Percentiles rank a stretch among this genome's conserved stretches.
Conservation (phyloP, 164 flowering plant species). For the Vitis labrusca region DNA sequence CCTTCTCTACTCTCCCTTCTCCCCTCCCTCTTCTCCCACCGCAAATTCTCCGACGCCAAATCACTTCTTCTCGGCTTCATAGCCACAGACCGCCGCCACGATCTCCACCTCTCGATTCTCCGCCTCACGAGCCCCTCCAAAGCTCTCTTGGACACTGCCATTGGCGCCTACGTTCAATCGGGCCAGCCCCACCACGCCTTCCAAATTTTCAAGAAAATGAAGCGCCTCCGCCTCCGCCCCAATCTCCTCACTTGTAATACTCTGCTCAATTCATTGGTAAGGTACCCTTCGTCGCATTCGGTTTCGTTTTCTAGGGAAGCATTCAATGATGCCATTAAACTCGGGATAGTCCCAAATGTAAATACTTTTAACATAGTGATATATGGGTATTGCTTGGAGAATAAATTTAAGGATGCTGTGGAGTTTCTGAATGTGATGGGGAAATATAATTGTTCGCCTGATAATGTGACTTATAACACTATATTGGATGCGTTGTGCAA, state of each 20-base stretch:
- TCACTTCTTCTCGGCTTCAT: slow-evolving; percentile 52
- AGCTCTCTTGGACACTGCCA: slow-evolving; percentile 54
- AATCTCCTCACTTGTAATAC: slow-evolving; percentile 62
- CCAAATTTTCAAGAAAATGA: slow-evolving; percentile 66
- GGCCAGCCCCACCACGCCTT: slow-evolving; percentile 55
- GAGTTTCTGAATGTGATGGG: slow-evolving; percentile 47
- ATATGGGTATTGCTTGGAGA: slow-evolving; percentile 55
- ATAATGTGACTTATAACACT: slow-evolving; percentile 68
- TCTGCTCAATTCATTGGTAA: slow-evolving; percentile 59
- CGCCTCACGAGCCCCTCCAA: slow-evolving; percentile 46
- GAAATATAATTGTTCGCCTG: slow-evolving; percentile 47
- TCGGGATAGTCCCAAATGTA: slow-evolving; percentile 47
- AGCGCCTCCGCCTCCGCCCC: slow-evolving; percentile 41
- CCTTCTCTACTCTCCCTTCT: slow-evolving; percentile 35
- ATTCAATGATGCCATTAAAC: slow-evolving; percentile 38
- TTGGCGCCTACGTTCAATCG: slow-evolving; percentile 49
- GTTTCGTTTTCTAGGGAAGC: slow-evolving; percentile 30
- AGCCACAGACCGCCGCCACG: slow-evolving; percentile 32
- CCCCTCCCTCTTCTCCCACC: slow-evolving; percentile 38
- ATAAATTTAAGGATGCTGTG: slow-evolving; percentile 55
- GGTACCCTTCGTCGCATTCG: slow-evolving; percentile 42
- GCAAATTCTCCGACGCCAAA: slow-evolving; percentile 45
- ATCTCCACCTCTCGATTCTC: slow-evolving; percentile 38
- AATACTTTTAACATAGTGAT: slow-evolving; percentile 68
- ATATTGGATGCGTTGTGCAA: slow-evolving; percentile 61